phyloP scores from a whole-genome alignment of 2,329 filamentous ascomycete genomes.

The Aspergillus novoparasiticus region DNA sequence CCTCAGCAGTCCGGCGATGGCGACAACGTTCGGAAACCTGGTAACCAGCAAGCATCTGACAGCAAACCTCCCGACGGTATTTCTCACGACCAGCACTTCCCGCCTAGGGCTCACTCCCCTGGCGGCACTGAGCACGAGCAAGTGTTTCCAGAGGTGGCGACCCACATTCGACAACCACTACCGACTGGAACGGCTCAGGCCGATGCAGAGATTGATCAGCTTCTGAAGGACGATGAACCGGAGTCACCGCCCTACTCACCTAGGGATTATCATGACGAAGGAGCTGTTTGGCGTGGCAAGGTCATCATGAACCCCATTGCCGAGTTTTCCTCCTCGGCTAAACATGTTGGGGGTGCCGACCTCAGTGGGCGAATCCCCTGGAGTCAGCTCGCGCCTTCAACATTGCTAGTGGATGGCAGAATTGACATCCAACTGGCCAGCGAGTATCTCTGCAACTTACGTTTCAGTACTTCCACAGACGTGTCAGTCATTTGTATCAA shows the following conservation, averaged over 20 bases:
- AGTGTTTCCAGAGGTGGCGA: slow-evolving; percentile 46
- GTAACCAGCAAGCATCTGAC: slow-evolving; percentile 35
- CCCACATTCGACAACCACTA: slow-evolving; percentile 40
- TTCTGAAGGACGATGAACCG: slow-evolving; percentile 80
- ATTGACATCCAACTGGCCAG: slow-evolving; percentile 82
- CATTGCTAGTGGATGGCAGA: slow-evolving; percentile 64
- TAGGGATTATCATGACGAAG: slow-evolving; percentile 70
- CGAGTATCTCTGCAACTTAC: slow-evolving; percentile 85
- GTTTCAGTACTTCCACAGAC: slow-evolving; percentile 80
- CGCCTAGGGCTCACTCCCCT: slow-evolving; percentile 79
- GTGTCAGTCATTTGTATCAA: slow-evolving; percentile 77
- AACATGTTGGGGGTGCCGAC: slow-evolving; percentile 82
- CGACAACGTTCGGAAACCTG: slow-evolving; percentile 19
- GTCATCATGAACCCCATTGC: slow-evolving; percentile 77
- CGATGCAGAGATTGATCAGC: slow-evolving; percentile 86
- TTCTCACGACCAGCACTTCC: slow-evolving; percentile 80
- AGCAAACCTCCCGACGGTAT: slow-evolving; percentile 52
- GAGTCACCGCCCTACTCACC: slow-evolving; percentile 84
- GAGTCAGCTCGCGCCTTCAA: slow-evolving; percentile 72
- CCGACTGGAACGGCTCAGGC: slow-evolving; percentile 57
- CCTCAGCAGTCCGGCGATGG: slow-evolving; percentile 24
- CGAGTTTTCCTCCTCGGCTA: slow-evolving; percentile 74
- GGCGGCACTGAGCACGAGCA: slow-evolving; percentile 48
- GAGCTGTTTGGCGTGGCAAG: slow-evolving; percentile 76
- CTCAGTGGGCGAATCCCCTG: slow-evolving; percentile 69